phyloP scores from a whole-genome alignment of 352 stramenopile species.

The Phytophthora uliginosa region DNA sequence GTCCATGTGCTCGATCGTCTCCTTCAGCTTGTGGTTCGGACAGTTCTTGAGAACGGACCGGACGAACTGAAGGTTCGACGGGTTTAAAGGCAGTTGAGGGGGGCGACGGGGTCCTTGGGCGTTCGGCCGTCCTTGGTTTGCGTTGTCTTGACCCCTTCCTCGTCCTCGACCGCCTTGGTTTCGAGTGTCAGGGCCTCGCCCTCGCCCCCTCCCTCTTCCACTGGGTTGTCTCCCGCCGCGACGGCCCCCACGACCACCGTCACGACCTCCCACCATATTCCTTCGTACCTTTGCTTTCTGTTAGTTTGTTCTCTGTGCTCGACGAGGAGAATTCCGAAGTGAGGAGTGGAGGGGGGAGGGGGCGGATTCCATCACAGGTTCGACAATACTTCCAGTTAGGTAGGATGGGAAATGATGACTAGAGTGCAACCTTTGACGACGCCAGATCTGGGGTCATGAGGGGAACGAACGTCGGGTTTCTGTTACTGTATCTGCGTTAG shows the following conservation, averaged over 20 bases:
- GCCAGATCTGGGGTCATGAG: not conserved
- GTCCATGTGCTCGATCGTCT: conserved; percentile 41
- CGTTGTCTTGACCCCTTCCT: conserved; percentile 2
- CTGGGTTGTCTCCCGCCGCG: conserved; percentile 11
- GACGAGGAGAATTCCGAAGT: conserved; percentile 21
- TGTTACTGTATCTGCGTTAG: conserved; percentile 20
- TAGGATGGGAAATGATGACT: not conserved
- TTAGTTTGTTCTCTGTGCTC: not conserved
- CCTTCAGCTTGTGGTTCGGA: conserved; percentile 49
- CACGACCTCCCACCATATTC: conserved; percentile 22
- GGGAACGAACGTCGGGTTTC: too few relatives aligned
- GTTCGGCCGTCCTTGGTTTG: not conserved
- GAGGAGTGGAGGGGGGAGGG: not conserved
- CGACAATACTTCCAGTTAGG: conserved; percentile 2
- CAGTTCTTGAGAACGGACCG: conserved; percentile 48
- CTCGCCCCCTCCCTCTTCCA: conserved; percentile 15
- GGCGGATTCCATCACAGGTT: conserved; percentile 1
- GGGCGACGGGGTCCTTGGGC: not conserved
- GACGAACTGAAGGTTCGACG: conserved; percentile 61
- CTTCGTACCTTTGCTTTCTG: not conserved
- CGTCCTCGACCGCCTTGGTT: conserved; percentile 11
- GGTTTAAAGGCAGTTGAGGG: conserved; percentile 21
- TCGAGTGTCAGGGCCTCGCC: not conserved
- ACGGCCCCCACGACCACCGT: conserved; percentile 2
- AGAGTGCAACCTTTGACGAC: not conserved